Evolutionary conservation across 306 rosid species (phyloP), one percentile per base, ranked within the genome.

Genomic region (Rosa multiflora): DNA sequence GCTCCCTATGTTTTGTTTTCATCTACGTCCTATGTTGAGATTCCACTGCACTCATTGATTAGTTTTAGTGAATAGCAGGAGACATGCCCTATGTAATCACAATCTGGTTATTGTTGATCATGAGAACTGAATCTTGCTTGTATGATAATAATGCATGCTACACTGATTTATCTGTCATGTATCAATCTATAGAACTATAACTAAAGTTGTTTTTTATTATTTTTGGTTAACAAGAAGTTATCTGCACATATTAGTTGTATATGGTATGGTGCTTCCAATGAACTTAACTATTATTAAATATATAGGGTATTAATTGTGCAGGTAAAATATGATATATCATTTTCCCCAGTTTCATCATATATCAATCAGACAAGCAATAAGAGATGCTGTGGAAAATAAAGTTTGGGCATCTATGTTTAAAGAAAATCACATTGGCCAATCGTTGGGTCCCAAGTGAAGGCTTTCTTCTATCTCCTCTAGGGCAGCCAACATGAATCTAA

Each of bases 1-100:
- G 37, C 83, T 80, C n/a, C 81, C 35, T 5, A 48, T 82, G 83
- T 77, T 51, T 68, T 49, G 48, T 75, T 32, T 67, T 67, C 42
- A 63, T 81, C 76, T 61, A 58, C 76, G 58, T 64, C 67, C 59
- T 14, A 37, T 78, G 69, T 47, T 59, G 72, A 83, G 80, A 74
- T 74, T 56, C 83, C 42, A 73, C 78, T 42, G 23, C 70, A 39
- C 68, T 10, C 51, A 78, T 70, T 77, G 74, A 79, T 74, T 58
- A 47, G 66, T 72, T 83, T 77, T 56, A 75, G 42, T 63, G 74
- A 72, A 63, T 68, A 42, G 68, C 51, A 32, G 75, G 52, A 43
- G 40, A 62, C 66, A 68, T 56, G 51, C 49, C 46, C 49, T 48
- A 4, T 58, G 67, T 29, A 12, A 62, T 62, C 13, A 4, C 67